Evolutionary conservation across 1,284 basidiomycete species (phyloP), one percentile per base, ranked within the genome.

Genomic region (Rhodotorula sp.): DNA sequence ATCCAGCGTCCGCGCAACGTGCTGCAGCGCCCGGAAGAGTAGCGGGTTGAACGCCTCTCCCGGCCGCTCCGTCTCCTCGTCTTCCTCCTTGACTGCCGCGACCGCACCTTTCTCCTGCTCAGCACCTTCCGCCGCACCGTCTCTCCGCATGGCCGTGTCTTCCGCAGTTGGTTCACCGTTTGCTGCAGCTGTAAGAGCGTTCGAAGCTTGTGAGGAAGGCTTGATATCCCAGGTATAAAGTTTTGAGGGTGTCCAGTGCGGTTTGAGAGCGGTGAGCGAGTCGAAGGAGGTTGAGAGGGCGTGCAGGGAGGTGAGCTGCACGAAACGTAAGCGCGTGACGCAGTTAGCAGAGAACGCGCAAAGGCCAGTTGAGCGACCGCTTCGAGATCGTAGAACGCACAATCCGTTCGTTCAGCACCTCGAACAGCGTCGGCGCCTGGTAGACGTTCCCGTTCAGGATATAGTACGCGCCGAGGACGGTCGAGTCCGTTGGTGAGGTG

Each of bases 391-490:
- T 20, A 22, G 20, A 47, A 79, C 86, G 76, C 79, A 91, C 89
- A 75, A 93, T 81, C 74, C 91, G 87, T 76, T 90, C 90, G 55
- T 90, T 91, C 48, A 93, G 82, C 5, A 92, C 84, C 15, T 86
- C 87, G 77, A 92, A 91, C 39, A 92, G 82, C 74, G 91, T 89
- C 34, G 91, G 91, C 1, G 90, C 87, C 77, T 91, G 89, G 78
- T 92, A 92, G 72, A 93, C 91, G 70, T 89, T 86, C 78, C 89
- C 89, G 80, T 92, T 89, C 81, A 90, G 86, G 77, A 93, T 86
- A 78, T 92, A 93, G 80, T 91, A 93, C 17, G 87, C 88, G 24
- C 87, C 88, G 65, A 92, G 80, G 5, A 90, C 88, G 70, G 84
- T 84, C 51, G 89, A 90, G 90, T 77, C 57, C 68, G 89, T 87